phyloP scores from a whole-genome alignment of 2,329 filamentous ascomycete genomes.

The Aspergillus carbonarius region DNA sequence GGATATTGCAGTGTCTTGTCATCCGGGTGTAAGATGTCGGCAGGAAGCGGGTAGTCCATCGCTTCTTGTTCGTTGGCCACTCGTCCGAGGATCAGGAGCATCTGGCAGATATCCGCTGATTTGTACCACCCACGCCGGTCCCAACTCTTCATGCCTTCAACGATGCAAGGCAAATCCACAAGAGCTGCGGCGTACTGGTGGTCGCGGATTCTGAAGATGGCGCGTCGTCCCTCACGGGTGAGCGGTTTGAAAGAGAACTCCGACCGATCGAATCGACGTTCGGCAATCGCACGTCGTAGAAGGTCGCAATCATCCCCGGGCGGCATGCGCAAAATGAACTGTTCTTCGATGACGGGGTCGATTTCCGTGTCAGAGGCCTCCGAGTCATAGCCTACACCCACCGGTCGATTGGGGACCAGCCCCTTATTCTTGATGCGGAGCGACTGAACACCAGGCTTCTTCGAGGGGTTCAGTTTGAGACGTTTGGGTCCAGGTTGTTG shows the following conservation, averaged over 20 bases:
- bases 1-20: conserved; percentile 70
- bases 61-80: conserved; percentile 68
- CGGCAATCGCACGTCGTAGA: conserved; percentile 70
- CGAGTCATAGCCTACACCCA: conserved; percentile 92
- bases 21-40: conserved; percentile 60
- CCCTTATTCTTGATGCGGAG: conserved; percentile 66
- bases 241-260: conserved; percentile 82
- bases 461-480: conserved; percentile 40
- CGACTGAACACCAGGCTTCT: conserved; percentile 41
- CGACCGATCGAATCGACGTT: conserved; percentile 75
- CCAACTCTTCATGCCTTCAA: conserved; percentile 92
- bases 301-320: conserved; percentile 85
- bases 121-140: conserved; percentile 86
- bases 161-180: conserved; percentile 81
- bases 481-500: conserved; percentile 36
- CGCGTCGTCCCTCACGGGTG: conserved; percentile 65
- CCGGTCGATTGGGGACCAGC: conserved; percentile 66
- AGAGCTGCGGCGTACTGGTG: conserved; percentile 73
- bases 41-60: conserved; percentile 64
- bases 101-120: conserved; percentile 83
- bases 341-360: conserved; percentile 85
- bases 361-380: conserved; percentile 87
- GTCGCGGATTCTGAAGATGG: conserved; percentile 67
- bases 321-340: conserved; percentile 84
- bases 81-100: conserved; percentile 74